Conservation (phyloP, 1,284 basidiomycete genomes). For the Stygiomarasmius scandens region DNA sequence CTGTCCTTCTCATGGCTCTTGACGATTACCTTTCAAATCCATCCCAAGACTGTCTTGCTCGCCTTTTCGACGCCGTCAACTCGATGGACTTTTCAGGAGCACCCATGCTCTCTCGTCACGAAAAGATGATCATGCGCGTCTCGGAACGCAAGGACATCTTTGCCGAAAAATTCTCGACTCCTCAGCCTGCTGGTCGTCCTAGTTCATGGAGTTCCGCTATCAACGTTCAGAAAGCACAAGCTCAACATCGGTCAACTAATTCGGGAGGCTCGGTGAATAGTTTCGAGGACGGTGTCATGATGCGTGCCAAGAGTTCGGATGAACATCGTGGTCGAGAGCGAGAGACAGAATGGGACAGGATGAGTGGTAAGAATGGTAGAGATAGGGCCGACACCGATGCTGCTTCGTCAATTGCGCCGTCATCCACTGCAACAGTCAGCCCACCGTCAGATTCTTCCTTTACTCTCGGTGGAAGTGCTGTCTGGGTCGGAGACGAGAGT, state of each 20-base stretch:
- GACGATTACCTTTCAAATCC: constrained; percentile 94
- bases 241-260: constrained; percentile 52
- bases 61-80: constrained; percentile 92
- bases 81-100: constrained; percentile 84
- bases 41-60: constrained; percentile 84
- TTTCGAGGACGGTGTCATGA: constrained; percentile 63
- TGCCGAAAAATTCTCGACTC: constrained; percentile 69
- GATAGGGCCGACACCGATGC: constrained; percentile 44
- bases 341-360: constrained; percentile 23
- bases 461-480: constrained; percentile 72
- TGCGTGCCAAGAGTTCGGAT: constrained; percentile 40
- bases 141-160: constrained; percentile 93
- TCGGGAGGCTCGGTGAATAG: constrained; percentile 67
- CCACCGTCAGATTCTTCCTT: constrained; percentile 73
- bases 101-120: constrained; percentile 76
- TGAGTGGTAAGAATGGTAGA: constrained; percentile 27
- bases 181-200: constrained; percentile 20
- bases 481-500: constrained; percentile 78
- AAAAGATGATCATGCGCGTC: constrained; percentile 88
- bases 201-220: constrained; percentile 8
- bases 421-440: constrained; percentile 30
- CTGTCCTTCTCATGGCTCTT: constrained; percentile 89
- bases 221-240: background rate
- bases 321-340: constrained; percentile 30
- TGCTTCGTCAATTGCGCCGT: constrained; percentile 33